A percentile compares a stretch with the other conserved stretches of the same genome.
phyloP scores from a whole-genome alignment of 2,329 filamentous ascomycete genomes.

The Colletotrichum cuscutae region DNA sequence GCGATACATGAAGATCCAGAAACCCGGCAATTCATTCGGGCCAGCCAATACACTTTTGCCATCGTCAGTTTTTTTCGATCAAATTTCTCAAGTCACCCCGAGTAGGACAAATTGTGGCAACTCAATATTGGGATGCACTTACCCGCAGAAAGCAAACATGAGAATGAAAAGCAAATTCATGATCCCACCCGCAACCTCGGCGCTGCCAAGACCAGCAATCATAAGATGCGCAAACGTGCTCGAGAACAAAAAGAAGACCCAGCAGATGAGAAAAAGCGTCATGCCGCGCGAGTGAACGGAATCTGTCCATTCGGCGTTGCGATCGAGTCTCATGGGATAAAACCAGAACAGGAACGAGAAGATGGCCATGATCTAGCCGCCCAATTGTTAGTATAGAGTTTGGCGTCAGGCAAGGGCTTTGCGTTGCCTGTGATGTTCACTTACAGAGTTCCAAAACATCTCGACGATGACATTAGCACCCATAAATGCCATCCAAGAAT shows the following conservation, averaged over 20 bases:
- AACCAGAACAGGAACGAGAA: constrained; percentile 74
- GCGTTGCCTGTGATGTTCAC: neutral
- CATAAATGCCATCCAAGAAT: constrained; percentile 76
- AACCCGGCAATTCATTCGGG: constrained; percentile 66
- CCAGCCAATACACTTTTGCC: constrained; percentile 65
- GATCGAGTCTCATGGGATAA: constrained; percentile 73
- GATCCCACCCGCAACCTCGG: constrained; percentile 69
- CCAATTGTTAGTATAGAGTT: neutral
- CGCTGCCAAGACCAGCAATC: constrained; percentile 70
- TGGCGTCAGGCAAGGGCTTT: neutral
- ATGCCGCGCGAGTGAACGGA: constrained; percentile 60
- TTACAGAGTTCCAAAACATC: constrained; percentile 69
- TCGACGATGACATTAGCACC: constrained; percentile 74
- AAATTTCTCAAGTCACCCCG: too few species aligned
- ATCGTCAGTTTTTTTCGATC: neutral
- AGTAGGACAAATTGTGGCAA: too few species aligned
- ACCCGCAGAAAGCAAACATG: constrained; percentile 65
- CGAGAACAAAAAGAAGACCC: constrained; percentile 72
- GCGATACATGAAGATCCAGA: constrained; percentile 80
- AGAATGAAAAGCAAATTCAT: constrained; percentile 48
- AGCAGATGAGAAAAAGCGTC: constrained; percentile 71
- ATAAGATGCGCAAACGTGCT: constrained; percentile 74
- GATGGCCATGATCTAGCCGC: constrained; percentile 57
- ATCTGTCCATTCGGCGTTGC: constrained; percentile 64
- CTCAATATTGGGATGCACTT: neutral